Evolutionary conservation across 2,329 filamentous ascomycete genomes (phyloP).

Genomic region (Microcera coccophila): DNA sequence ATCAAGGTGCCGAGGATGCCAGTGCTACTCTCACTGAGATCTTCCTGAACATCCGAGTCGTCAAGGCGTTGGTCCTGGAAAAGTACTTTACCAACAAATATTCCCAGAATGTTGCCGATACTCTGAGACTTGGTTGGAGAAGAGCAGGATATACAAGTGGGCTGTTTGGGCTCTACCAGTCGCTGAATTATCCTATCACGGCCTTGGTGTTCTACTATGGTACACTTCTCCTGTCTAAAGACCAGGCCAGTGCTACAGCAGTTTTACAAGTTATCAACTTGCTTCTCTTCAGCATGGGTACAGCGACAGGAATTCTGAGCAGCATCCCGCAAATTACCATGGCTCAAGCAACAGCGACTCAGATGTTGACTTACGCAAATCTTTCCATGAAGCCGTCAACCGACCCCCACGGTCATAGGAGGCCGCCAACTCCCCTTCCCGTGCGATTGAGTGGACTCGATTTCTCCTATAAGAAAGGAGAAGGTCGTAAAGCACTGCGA

Average conservation of each 20-base stretch:
- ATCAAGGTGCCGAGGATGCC: constrained; percentile 57
- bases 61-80: constrained; percentile 72
- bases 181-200: constrained; percentile 65
- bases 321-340: constrained; percentile 78
- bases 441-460: constrained; percentile 51
- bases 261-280: constrained; percentile 76
- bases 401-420: constrained; percentile 48
- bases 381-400: constrained; percentile 54
- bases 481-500: constrained; percentile 52
- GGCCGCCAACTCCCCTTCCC: constrained; percentile 32
- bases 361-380: constrained; percentile 65
- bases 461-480: constrained; percentile 68
- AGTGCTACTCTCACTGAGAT: constrained; percentile 64
- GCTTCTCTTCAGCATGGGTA: constrained; percentile 77
- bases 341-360: constrained; percentile 66
- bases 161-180: constrained; percentile 75
- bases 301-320: constrained; percentile 63
- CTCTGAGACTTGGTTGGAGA: constrained; percentile 59
- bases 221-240: constrained; percentile 55
- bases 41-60: constrained; percentile 73
- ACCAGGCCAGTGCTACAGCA: constrained; percentile 47
- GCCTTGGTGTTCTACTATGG: constrained; percentile 85
- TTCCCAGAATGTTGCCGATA: constrained; percentile 43
- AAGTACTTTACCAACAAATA: constrained; percentile 65
- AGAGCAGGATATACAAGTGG: constrained; percentile 65